Evolutionary conservation across 805 yeast genomes (phyloP), one percentile per base, ranked within the genome.

Genomic region (Tetrapisispora nanseiensis): DNA sequence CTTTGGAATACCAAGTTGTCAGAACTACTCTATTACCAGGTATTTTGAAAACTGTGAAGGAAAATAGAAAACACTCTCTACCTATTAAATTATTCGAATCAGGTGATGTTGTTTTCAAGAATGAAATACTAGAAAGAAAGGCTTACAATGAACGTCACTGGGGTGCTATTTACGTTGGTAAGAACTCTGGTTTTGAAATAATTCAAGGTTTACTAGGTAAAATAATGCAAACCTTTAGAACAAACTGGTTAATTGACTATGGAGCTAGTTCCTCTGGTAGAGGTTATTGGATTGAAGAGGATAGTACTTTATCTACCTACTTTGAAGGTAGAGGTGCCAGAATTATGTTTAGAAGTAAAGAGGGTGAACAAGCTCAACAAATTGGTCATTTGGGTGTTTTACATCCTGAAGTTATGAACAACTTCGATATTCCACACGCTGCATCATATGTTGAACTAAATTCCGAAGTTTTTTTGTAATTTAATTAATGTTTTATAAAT

Each of bases 301-400:
- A 80, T 56, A 66, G 65, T 41, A 69, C 72, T 22, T 73, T 79
- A 59, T 72, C 78, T 39, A 82, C 89, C 46, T 90, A 74, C 68
- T 92, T 92, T 83, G 95, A 96, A 31, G 98, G 97, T 33, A 82
- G 98, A 71, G 97, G 96, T 48, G 98, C 98, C 40, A 80, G 76
- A 57, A 74, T 92, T 49, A 76, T 73, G 67, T 84, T 79, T 68
- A 78, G 94, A 71, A 67, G 72, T 44, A 72, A 67, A 45, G 76
- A 75, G 44, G 82, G 77, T 46, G 81, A 66, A 27, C 69, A 72
- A 32, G 75, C 72, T 13, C 63, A 71, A 53, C 72, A 67, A 43
- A 73, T 89, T 55, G 99, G 99, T 51, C 69, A 78, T 37, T 71
- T 92, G 52, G 99, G 99, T 65, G 96, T 87, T 45, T 72, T 92